Percentiles rank a stretch among this genome's conserved stretches.
phyloP scores from a whole-genome alignment of 768 basidiomycete species.

The Suillus fuscotomentosus region DNA sequence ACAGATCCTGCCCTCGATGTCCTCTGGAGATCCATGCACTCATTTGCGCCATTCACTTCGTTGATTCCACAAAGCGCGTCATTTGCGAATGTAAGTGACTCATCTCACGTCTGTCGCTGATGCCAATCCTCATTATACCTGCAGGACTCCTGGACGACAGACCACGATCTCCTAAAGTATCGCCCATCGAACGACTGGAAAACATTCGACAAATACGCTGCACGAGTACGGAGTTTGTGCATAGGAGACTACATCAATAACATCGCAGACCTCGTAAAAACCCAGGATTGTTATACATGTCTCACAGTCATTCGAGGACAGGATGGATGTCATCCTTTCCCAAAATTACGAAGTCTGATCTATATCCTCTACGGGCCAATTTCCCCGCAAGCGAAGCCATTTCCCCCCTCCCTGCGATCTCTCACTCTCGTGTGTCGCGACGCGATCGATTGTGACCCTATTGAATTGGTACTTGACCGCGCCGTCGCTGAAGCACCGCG shows the following conservation, averaged over 20 bases:
- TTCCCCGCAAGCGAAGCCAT: conserved; percentile 2
- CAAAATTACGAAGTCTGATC: conserved; percentile 2
- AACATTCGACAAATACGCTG: conserved; percentile 8
- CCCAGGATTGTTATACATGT: neutral
- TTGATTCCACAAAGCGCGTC: conserved; percentile 3
- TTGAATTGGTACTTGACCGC: neutral
- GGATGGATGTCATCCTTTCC: conserved; percentile 2
- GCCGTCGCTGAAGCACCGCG: neutral
- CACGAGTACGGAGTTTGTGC: conserved; percentile 4
- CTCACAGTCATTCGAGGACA: conserved; percentile 4
- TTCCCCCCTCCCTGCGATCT: conserved; percentile 6
- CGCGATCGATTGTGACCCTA: conserved; percentile 1
- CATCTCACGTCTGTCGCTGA: neutral
- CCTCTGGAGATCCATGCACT: conserved; percentile 2
- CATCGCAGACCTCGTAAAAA: neutral
- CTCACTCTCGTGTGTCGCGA: conserved; percentile 3
- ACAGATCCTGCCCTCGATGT: conserved; percentile 7
- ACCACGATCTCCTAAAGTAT: neutral
- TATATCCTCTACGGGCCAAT: conserved; percentile 5
- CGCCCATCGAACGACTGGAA: neutral
- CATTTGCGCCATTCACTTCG: conserved; percentile 4
- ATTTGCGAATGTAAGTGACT: conserved; percentile 1
- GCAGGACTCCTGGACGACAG: neutral
- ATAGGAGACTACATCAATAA: neutral
- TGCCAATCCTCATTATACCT: neutral